These are phyloP conservation scores for Turnera subulata DNA, from an alignment of 345 rosid genomes.

Conservation along the genomic window DNA sequence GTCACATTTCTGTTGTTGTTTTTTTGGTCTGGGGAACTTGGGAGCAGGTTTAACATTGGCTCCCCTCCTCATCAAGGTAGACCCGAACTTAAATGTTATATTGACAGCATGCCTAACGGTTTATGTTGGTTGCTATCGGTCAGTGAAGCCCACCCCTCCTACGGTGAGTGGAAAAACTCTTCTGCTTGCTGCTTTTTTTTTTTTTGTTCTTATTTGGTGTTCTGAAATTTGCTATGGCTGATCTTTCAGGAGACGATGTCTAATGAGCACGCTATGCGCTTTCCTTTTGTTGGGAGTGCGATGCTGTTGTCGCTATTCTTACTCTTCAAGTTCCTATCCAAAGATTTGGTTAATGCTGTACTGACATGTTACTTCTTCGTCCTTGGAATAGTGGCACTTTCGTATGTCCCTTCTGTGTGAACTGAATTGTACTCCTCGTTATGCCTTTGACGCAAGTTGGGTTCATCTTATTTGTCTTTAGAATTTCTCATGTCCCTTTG, in stretches of 20 bases:
- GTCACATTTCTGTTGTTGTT: neutral
- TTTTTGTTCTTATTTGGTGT: neutral
- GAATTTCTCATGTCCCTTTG: conserved; percentile 16
- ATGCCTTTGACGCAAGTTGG: neutral
- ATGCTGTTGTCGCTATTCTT: conserved; percentile 90
- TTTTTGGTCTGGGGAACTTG: neutral
- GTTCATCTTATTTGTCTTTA: conserved; percentile 1
- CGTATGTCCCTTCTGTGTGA: conserved; percentile 52
- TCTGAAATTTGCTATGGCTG: conserved; percentile 9
- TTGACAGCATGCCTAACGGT: conserved; percentile 91
- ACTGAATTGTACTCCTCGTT: conserved; percentile 4
- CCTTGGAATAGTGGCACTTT: conserved; percentile 90
- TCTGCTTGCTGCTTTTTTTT: neutral
- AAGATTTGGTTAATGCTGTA: conserved; percentile 95
- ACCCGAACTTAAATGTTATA: conserved; percentile 86
- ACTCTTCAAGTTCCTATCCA: conserved; percentile 90
- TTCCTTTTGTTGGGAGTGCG: conserved; percentile 98
- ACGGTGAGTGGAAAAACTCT: conserved; percentile 39
- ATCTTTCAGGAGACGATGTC: conserved; percentile 91
- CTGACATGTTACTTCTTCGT: conserved; percentile 89
- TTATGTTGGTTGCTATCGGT: conserved; percentile 94
- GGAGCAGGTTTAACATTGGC: conserved; percentile 82
- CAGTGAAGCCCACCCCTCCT: conserved; percentile 95
- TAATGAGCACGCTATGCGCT: conserved; percentile 97
- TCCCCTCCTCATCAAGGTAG: conserved; percentile 81